Conservation (phyloP, 495 filamentous ascomycete species). For the Jackrogersella multiformis region DNA sequence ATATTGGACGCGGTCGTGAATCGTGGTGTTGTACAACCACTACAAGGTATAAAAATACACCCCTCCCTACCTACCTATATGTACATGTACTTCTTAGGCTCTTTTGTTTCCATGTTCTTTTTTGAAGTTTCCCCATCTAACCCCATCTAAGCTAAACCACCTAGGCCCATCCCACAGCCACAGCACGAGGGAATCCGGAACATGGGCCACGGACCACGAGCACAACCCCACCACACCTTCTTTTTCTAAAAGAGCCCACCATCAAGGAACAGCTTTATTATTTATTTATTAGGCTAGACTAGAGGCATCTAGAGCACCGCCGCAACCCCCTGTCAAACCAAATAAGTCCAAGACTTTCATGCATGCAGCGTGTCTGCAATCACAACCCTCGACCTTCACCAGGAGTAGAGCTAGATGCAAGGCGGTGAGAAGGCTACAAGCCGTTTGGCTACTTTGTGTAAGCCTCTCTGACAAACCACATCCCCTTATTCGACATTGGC, state of each 20-base stretch:
- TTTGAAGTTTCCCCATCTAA: background rate
- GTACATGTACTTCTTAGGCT: too few species aligned
- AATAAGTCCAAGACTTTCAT: slow-evolving; percentile 36
- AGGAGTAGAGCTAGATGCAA: slow-evolving; percentile 43
- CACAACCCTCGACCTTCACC: slow-evolving; percentile 40
- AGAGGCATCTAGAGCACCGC: slow-evolving; percentile 33
- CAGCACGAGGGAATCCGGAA: slow-evolving; percentile 8
- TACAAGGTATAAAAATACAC: background rate
- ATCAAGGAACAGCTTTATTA: slow-evolving; percentile 30
- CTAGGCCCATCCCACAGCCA: slow-evolving; percentile 10
- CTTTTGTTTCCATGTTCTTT: background rate
- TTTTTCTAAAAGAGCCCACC: slow-evolving; percentile 30
- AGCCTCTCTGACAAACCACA: slow-evolving; percentile 44
- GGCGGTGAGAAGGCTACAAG: slow-evolving; percentile 46
- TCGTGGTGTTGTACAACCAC: background rate
- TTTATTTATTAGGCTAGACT: slow-evolving; percentile 41
- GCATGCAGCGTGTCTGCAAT: slow-evolving; percentile 40
- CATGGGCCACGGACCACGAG: slow-evolving; percentile 23
- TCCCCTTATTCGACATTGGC: slow-evolving; percentile 36
- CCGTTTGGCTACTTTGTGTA: slow-evolving; percentile 42
- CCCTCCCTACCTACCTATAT: too few species aligned
- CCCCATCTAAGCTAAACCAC: background rate
- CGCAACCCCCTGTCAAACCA: slow-evolving; percentile 14
- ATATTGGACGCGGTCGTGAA: too few species aligned
- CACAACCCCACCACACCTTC: slow-evolving; percentile 40